Conservation (phyloP, 2,329 filamentous ascomycete genomes). For the Sclerotinia trifoliorum region DNA sequence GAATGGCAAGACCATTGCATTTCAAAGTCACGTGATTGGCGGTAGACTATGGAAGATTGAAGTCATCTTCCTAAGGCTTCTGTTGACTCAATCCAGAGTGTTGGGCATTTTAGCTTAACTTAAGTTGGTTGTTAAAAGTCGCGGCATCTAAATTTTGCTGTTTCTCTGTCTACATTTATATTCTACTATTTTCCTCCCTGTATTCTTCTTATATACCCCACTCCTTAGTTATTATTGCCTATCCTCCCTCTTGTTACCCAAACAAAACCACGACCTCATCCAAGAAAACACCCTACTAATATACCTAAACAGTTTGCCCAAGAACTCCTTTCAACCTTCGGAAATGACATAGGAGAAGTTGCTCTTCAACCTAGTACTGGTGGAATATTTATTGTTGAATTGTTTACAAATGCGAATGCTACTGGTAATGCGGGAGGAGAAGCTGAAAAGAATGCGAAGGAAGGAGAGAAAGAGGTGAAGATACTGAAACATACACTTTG, state of each 20-base stretch:
- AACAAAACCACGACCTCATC: neutral
- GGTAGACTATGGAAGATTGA: neutral
- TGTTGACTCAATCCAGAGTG: neutral
- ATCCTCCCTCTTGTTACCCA: no score
- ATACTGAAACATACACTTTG: slow-evolving; percentile 64
- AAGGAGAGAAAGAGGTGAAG: slow-evolving; percentile 22
- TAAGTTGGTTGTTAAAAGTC: neutral
- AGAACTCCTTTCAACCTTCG: slow-evolving; percentile 92
- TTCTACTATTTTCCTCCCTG: slow-evolving; percentile 1
- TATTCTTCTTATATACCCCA: neutral
- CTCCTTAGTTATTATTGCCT: neutral
- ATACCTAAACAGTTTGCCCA: slow-evolving; percentile 69
- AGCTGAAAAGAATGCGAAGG: slow-evolving; percentile 26
- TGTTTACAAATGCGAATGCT: slow-evolving; percentile 45
- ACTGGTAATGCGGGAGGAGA: neutral
- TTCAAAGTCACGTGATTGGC: neutral
- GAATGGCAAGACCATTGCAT: neutral
- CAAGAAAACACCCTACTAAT: neutral
- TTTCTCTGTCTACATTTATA: no score
- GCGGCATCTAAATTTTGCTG: no score
- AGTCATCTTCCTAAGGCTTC: neutral
- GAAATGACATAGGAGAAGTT: slow-evolving; percentile 78
- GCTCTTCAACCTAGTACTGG: slow-evolving; percentile 82
- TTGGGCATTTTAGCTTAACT: neutral
- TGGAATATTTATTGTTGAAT: slow-evolving; percentile 75